Base-by-base conservation (phyloP, 2,329 filamentous ascomycete species). In the Penicillium sp. region DNA sequence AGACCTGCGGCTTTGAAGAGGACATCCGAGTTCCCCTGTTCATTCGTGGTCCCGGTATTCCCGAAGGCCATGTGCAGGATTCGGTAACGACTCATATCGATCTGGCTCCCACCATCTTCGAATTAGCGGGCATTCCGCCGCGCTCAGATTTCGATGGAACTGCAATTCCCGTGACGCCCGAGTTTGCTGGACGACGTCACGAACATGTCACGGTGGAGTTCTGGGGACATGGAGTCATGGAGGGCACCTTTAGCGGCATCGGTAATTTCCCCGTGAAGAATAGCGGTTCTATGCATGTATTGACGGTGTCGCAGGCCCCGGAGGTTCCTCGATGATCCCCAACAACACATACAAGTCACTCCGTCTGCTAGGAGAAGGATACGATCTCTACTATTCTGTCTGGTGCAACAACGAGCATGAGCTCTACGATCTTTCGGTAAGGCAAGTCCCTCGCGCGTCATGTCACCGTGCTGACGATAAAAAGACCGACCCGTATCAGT, bases 51-150 rank as follows among this genome's bases (percentile, higher is more conserved):
- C 81, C 81, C 0, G 77, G 78, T 0, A 65, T 84, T 2, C 64
- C 73, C 0, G 54, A 62, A 9, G 74, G 73, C 1, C 53, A 68
- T 6, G 66, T 64, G 0, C 65, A 69, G 3, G 63, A 76, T 18
- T 61, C 73, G 4, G 76, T 81, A 1, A 83, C 79, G 0, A 78
- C 80, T 0, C 83, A 86, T 50, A 81, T 81, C 3, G 82, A 85
- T 54, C 65, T 86, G 1, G 80, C 78, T 0, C 81, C 82, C 0
- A 85, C 82, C 0, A 62, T 85, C 8, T 69, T 84, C 28, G 63
- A 71, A 7, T 57, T 68, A n/a, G 66, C 69, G 2, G 68, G 68
- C 1, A 60, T 66, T 39, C 62, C 69, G 0, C 55, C 71, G 2
- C 69, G 74, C 0, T 55, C 67, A 0, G 76, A 81, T 37, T 80